Evolutionary conservation across 768 basidiomycete species (phyloP).

Genomic region (Cystobasidium onofrii): DNA sequence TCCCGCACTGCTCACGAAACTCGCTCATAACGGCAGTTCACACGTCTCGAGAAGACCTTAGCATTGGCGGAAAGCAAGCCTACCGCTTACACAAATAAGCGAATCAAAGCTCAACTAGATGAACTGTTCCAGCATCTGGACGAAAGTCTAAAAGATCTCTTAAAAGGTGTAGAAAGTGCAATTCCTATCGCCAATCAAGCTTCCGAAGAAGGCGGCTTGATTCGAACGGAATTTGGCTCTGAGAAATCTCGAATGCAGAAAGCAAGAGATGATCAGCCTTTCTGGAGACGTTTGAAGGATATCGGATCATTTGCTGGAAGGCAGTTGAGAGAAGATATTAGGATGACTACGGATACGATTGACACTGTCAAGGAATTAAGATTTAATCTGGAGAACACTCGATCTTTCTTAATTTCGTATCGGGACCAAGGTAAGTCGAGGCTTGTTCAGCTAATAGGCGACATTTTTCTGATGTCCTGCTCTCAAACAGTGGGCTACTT

Average conservation of each 20-base stretch:
- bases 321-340: constrained; percentile 37
- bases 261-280: constrained; percentile 28
- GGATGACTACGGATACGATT: constrained; percentile 36
- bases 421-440: constrained; percentile 34
- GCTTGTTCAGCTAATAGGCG: neutral
- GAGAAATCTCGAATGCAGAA: constrained; percentile 9
- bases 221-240: constrained; percentile 32
- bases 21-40: constrained; percentile 35
- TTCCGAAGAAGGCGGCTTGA: constrained; percentile 32
- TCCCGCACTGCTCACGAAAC: neutral
- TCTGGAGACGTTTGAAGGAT: constrained; percentile 36
- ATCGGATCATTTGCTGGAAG: constrained; percentile 31
- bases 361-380: constrained; percentile 33
- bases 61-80: constrained; percentile 1
- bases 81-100: neutral
- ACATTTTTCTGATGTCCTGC: too few species aligned
- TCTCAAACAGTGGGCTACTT: constrained; percentile 19
- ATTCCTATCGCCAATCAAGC: constrained; percentile 39
- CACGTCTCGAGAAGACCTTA: constrained; percentile 37
- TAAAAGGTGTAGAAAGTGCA: constrained; percentile 38
- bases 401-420: constrained; percentile 35
- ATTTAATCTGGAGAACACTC: constrained; percentile 38
- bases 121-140: constrained; percentile 37
- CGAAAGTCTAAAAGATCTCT: constrained; percentile 35
- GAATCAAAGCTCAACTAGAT: constrained; percentile 35